Evolutionary conservation across 2,329 filamentous ascomycete species (phyloP), one percentile per base, ranked within the genome.

Genomic region (Pseudogymnoascus pannorum): DNA sequence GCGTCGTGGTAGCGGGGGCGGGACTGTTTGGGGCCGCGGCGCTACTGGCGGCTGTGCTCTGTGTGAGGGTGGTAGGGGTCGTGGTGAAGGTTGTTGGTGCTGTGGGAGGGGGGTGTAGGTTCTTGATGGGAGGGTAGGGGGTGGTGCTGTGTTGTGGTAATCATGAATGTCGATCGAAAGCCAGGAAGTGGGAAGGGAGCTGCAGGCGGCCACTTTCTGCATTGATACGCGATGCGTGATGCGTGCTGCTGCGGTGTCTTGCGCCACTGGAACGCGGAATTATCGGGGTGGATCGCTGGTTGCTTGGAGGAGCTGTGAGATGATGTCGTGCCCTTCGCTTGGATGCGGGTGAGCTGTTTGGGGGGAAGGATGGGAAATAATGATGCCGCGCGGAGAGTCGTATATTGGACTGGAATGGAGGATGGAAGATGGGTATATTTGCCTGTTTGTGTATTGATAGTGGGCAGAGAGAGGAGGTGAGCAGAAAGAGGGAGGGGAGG

Each of bases 11-110:
- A 35, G 24, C 68, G 2, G 62, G 72, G n/a, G 72, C 72, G 1
- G 61, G 65, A 5, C 51, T 70, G 24, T 73, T 73, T 60, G 51
- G 71, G 35, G 59, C 71, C 1, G 67, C 61, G 5, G 63, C 68
- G 35, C 72, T 71, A 66, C 36, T 63, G 6, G 63, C 69, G 12
- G 42, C 57, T 18, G 40, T 63, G 29, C 7, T 64, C 11, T 35
- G 62, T 54, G 36, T 29, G 20, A 35, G 62, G 40, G 38, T 65
- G 20, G 11, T 62, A 57, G 60, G 31, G 29, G 36, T 59, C 11
- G 64, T 57, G 57, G 22, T 65, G 18, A 51, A 48, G 54, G 54
- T 35, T 44, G 22, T 58, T n/a, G 36, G 29, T 16, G 20, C 20
- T 16, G n/a, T 61, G 58, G 12, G 59, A n/a, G 36, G 31, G n/a